A percentile compares a stretch with the other conserved stretches of the same genome.
Evolutionary conservation across 2,329 filamentous ascomycete species (phyloP).

Genomic region (Monosporascus sp.): DNA sequence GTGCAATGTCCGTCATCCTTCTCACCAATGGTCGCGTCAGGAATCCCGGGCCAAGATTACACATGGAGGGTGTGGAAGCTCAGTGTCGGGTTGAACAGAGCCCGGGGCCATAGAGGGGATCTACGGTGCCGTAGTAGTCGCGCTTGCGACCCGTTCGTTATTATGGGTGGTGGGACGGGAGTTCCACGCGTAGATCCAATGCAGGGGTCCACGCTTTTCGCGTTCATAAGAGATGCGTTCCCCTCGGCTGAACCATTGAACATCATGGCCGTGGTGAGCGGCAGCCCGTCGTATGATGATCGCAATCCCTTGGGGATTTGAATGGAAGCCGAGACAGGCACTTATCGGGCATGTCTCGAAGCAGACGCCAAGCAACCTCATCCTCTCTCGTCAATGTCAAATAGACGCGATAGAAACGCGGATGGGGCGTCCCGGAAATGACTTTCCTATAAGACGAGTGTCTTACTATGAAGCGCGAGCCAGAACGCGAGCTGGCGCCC

Average conservation of each 20-base stretch:
- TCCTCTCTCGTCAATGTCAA: neutral
- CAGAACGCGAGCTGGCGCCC: no score
- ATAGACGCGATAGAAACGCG: neutral
- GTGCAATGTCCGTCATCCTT: slow-evolving; percentile 6
- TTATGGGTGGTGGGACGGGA: slow-evolving; percentile 4
- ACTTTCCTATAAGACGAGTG: neutral
- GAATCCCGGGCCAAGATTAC: slow-evolving; percentile 10
- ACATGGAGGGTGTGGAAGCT: slow-evolving; percentile 7
- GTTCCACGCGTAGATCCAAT: slow-evolving; percentile 23
- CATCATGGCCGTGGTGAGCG: no score
- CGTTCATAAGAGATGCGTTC: slow-evolving; percentile 19
- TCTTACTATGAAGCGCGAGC: neutral
- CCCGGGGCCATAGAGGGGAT: neutral
- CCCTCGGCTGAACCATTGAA: slow-evolving; percentile 5
- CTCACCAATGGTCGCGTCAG: slow-evolving; percentile 25
- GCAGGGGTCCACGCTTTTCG: slow-evolving; percentile 19
- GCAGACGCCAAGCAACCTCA: neutral
- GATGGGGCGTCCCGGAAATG: neutral
- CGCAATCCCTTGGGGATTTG: neutral
- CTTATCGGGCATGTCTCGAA: no score
- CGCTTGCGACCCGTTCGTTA: neutral
- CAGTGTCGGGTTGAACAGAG: slow-evolving; percentile 1
- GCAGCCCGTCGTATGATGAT: neutral
- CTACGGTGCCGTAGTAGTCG: slow-evolving; percentile 5
- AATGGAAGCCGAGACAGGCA: no score